Evolutionary conservation across 257 asterid genomes (phyloP).

Genomic region (Solanum lycopersicoides): DNA sequence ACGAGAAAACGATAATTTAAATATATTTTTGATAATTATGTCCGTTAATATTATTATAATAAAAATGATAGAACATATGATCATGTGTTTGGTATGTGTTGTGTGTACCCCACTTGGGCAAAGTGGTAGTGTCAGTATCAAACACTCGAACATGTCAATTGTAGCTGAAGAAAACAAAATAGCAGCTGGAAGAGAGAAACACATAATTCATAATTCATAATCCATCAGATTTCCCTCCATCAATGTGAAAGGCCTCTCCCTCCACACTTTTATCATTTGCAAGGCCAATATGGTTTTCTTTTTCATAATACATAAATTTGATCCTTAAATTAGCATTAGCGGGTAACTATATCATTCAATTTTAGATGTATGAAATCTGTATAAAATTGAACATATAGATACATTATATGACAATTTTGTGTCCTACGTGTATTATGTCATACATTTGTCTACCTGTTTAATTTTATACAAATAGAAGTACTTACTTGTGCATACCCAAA

Average conservation of each 20-base stretch:
- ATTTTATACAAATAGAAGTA: too few relatives aligned
- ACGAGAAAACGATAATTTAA: background rate
- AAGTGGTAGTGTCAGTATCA: background rate
- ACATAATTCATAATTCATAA: background rate
- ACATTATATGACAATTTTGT: background rate
- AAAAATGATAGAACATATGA: background rate
- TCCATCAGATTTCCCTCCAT: slow-evolving; percentile 15
- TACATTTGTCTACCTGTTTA: too few relatives aligned
- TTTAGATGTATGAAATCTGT: too few relatives aligned
- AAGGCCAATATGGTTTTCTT: background rate
- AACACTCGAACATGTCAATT: slow-evolving; percentile 18
- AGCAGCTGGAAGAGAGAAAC: background rate
- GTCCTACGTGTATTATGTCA: background rate
- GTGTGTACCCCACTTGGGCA: background rate
- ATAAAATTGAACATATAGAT: background rate
- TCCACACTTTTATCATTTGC: background rate
- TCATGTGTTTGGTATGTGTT: background rate
- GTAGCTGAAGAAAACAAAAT: background rate
- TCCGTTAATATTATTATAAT: background rate
- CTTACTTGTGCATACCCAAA: too few relatives aligned
- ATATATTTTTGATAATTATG: background rate
- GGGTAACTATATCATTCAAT: too few relatives aligned
- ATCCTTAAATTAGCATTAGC: rapidly evolving
- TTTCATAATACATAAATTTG: too few relatives aligned
- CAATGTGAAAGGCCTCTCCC: slow-evolving; percentile 11